These are phyloP conservation scores for Pseudogymnoascus sp. DNA, from an alignment of 2,329 filamentous ascomycete species.

Conservation along the genomic window DNA sequence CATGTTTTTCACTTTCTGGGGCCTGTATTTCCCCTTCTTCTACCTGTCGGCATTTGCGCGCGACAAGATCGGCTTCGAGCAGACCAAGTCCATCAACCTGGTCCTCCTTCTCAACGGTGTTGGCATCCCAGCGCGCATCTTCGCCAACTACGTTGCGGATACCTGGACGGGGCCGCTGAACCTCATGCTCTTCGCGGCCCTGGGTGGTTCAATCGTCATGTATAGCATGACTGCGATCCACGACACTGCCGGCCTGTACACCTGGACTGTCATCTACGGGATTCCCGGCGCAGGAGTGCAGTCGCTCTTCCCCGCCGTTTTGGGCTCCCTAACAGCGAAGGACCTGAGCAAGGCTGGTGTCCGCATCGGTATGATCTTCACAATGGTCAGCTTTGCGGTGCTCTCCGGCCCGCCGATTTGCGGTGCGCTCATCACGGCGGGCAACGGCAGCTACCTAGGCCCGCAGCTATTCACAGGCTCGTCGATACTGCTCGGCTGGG, in stretches of 20 bases:
- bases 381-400: conserved; percentile 44
- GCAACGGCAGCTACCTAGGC: conserved; percentile 39
- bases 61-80: conserved; percentile 31
- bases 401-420: conserved; percentile 48
- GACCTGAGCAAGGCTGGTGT: conserved; percentile 46
- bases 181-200: conserved; percentile 37
- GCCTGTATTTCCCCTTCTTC: conserved; percentile 37
- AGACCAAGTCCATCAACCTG: conserved; percentile 39
- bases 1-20: conserved; percentile 35
- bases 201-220: conserved; percentile 28
- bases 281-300: conserved; percentile 43
- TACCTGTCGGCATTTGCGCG: conserved; percentile 29
- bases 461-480: conserved; percentile 44
- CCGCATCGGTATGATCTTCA: conserved; percentile 49
- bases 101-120: conserved; percentile 47
- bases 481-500: conserved; percentile 35
- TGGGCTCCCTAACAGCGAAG: conserved; percentile 40
- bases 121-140: conserved; percentile 40
- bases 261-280: conserved; percentile 44
- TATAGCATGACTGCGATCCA: conserved; percentile 44
- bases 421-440: conserved; percentile 41
- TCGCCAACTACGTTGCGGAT: conserved; percentile 42
- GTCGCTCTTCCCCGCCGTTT: conserved; percentile 43
- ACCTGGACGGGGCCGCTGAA: conserved; percentile 45
- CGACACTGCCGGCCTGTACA: conserved; percentile 37